A percentile compares a stretch with the other conserved stretches of the same genome.
These are phyloP conservation scores for Candida coleopterorum DNA, from an alignment of 805 yeast species.

Conservation along the genomic window DNA sequence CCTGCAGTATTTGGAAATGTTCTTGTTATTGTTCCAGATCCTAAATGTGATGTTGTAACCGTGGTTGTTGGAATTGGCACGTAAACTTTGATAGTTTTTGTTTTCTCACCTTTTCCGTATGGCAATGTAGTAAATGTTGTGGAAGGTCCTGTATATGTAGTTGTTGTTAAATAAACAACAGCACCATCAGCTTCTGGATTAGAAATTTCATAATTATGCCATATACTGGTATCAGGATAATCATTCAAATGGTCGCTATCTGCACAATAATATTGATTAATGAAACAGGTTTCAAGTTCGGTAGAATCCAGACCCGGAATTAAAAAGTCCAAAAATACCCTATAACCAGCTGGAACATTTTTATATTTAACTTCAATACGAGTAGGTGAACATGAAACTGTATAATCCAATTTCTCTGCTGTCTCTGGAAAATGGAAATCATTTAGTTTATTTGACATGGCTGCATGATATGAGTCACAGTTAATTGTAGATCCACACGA, in stretches of 20 bases:
- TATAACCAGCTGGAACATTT: constrained; percentile 21
- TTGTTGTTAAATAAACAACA: constrained; percentile 12
- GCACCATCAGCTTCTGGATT: constrained; percentile 13
- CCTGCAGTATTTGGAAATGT: constrained; percentile 16
- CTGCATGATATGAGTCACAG: constrained; percentile 13
- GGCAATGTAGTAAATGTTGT: constrained; percentile 18
- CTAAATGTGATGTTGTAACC: constrained; percentile 13
- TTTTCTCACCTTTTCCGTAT: constrained; percentile 12
- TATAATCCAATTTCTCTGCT: constrained; percentile 3
- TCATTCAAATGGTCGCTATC: constrained; percentile 8
- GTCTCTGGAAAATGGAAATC: constrained; percentile 15
- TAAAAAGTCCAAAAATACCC: constrained; percentile 15
- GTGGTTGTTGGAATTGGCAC: constrained; percentile 17
- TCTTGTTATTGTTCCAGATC: constrained; percentile 8
- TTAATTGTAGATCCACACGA: constrained; percentile 9
- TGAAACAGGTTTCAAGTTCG: neutral
- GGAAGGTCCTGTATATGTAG: constrained; percentile 17
- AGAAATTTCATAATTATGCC: constrained; percentile 5
- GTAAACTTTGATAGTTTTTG: constrained; percentile 19
- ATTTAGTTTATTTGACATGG: constrained; percentile 15
- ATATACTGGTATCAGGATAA: constrained; percentile 12
- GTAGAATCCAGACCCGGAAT: neutral
- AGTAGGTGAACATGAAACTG: constrained; percentile 11
- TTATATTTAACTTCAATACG: constrained; percentile 8
- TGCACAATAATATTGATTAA: constrained; percentile 9